Percentiles rank a stretch among this genome's conserved stretches.
Conservation (phyloP, 2,329 filamentous ascomycete genomes). For the Escovopsis weberi region DNA sequence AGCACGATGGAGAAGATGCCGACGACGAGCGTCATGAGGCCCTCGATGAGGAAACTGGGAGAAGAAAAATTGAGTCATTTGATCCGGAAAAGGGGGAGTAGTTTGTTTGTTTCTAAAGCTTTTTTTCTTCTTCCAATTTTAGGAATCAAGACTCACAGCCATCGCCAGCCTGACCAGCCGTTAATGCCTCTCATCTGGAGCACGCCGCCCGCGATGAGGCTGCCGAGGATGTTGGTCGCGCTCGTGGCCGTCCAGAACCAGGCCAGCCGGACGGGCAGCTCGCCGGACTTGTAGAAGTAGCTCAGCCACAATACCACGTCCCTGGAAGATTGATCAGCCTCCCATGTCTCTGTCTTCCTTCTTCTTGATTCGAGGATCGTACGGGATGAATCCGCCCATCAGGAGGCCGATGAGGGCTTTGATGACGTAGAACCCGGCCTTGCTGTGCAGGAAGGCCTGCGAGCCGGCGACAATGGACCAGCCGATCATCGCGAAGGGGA, state of each 20-base stretch:
- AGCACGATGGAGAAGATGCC: constrained; percentile 29
- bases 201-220: constrained; percentile 14
- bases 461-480: constrained; percentile 21
- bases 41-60: constrained; percentile 23
- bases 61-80: constrained; percentile 4
- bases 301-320: constrained; percentile 18
- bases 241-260: constrained; percentile 18
- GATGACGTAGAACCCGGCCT: constrained; percentile 17
- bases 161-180: constrained; percentile 19
- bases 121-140: too few relatives aligned
- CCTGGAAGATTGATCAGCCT: constrained; percentile 6
- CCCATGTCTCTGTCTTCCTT: not conserved
- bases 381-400: constrained; percentile 47
- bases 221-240: constrained; percentile 13
- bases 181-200: constrained; percentile 16
- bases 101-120: not conserved
- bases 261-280: constrained; percentile 15
- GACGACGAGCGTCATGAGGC: constrained; percentile 24
- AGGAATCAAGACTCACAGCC: constrained; percentile 8
- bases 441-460: constrained; percentile 16
- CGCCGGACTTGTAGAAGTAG: constrained; percentile 19
- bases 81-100: constrained; percentile 27
- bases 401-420: constrained; percentile 29
- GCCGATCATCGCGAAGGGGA: constrained; percentile 28
- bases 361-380: not conserved